Base-by-base conservation (phyloP, 345 rosid genomes). In the Hibiscus mutabilis region DNA sequence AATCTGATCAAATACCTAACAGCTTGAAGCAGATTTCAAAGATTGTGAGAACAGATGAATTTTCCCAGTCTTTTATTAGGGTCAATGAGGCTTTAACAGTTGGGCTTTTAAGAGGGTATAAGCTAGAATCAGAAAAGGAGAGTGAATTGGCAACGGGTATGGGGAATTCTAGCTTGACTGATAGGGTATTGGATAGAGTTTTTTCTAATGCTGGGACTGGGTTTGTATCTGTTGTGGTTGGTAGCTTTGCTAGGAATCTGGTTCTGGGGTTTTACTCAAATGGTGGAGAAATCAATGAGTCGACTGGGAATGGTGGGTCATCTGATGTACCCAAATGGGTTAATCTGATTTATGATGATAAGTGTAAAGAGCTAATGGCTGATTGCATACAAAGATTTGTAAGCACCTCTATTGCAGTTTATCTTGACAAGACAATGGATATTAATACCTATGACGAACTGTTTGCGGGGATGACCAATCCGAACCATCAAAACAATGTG, bases 231-330 rank as follows among this genome's bases (percentile, higher is more conserved):
- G 89, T 83, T 27, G 83, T 96, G 24, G 88, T 87, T 22, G 97
- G 97, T 80, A 96, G 97, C 78, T 91, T 96, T 79, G 97, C 98
- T 2, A 86, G 82, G 85, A 96, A 89, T 85, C 81, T 96, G 77
- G 95, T 91, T 55, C 73, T 91, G 82, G 99, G 96, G 1, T 89
- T 88, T 77, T 85, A 86, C 83, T 78, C 94, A 0, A 69, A 55
- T 42, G 80, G 78, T 66, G 77, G 61, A 27, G 72, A 80, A 6
- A 75, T 22, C 15, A 24, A 71, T 52, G 81, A 76, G 9, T 61
- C 35, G 16, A 59, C 63, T 51, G 60, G 14, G 37, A 51, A 63
- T 42, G 68, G 58, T 66, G 53, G 49, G 10, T 76, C 76, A 13
- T 77, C 85, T 1, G 84, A 81, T 70, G 59, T 82, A 18, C 82